Conservation (phyloP, 352 stramenopile genomes). For the Phytophthora quininea region DNA sequence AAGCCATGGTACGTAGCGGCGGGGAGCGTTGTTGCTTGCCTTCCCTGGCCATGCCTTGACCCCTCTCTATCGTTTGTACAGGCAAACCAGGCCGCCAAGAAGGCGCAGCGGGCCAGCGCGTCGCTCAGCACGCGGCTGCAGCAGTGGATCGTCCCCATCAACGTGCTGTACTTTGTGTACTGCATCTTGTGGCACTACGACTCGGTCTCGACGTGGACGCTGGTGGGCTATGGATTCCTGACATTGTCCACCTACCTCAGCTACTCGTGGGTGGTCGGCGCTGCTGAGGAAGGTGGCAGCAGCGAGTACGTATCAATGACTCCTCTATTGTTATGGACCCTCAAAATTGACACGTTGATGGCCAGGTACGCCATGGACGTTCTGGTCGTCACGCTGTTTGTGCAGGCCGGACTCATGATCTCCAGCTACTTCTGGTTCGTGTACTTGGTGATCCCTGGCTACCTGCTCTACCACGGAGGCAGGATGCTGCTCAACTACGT, state of each 20-base stretch:
- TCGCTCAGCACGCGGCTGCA: slow-evolving; percentile 77
- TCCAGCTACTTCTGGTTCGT: slow-evolving; percentile 90
- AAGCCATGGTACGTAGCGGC: too few species aligned
- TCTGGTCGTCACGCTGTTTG: slow-evolving; percentile 80
- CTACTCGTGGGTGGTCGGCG: slow-evolving; percentile 83
- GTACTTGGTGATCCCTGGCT: slow-evolving; percentile 83
- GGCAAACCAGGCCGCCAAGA: slow-evolving; percentile 89
- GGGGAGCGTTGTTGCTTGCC: too few species aligned
- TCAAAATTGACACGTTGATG: too few species aligned
- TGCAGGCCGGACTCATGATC: slow-evolving; percentile 75
- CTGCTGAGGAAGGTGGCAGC: slow-evolving; percentile 73
- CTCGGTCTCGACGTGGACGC: slow-evolving; percentile 72
- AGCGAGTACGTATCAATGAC: slow-evolving; percentile 63
- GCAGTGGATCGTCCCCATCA: slow-evolving; percentile 82
- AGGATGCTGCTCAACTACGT: slow-evolving; percentile 84
- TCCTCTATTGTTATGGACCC: neutral
- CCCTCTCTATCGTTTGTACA: slow-evolving; percentile 19
- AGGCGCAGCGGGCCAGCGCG: slow-evolving; percentile 70
- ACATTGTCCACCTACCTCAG: slow-evolving; percentile 72
- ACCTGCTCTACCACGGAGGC: slow-evolving; percentile 80
- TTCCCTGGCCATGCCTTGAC: neutral
- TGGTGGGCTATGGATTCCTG: slow-evolving; percentile 73
- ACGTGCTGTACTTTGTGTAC: slow-evolving; percentile 82
- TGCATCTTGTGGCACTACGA: slow-evolving; percentile 76
- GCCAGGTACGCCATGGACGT: slow-evolving; percentile 84